Conservation (phyloP, 2,329 filamentous ascomycete species). For the Drechslerella dactyloides region DNA sequence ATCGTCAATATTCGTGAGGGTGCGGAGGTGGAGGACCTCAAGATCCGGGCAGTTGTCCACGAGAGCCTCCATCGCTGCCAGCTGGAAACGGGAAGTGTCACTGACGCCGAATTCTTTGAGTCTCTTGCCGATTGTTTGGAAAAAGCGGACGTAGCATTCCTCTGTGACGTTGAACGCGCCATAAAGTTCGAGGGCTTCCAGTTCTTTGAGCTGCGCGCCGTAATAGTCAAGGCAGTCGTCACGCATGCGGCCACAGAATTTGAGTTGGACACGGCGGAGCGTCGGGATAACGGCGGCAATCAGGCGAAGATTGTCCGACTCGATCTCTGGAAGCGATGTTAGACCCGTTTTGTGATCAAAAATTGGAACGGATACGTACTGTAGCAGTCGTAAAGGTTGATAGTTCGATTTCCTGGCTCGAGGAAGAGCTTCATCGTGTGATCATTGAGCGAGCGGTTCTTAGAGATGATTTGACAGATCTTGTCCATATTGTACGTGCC, state of each 20-base stretch:
- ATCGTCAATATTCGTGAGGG: conserved; percentile 51
- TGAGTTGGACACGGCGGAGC: conserved; percentile 52
- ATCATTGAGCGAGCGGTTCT: conserved; percentile 53
- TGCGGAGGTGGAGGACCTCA: conserved; percentile 50
- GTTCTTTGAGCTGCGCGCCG: conserved; percentile 50
- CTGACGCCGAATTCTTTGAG: conserved; percentile 51
- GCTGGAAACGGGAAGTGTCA: conserved; percentile 52
- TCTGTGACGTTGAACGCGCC: conserved; percentile 54
- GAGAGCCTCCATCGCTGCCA: conserved; percentile 51
- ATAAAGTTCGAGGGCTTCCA: conserved; percentile 52
- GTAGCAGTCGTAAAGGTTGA: conserved; percentile 54
- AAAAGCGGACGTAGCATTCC: conserved; percentile 52
- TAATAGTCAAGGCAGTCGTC: conserved; percentile 54
- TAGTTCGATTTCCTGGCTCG: conserved; percentile 49
- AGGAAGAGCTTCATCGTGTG: conserved; percentile 54
- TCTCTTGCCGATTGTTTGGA: conserved; percentile 47
- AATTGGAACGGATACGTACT: conserved; percentile 45
- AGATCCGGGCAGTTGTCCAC: conserved; percentile 54
- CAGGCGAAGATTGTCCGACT: conserved; percentile 49
- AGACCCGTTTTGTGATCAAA: neutral
- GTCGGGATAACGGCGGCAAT: conserved; percentile 53
- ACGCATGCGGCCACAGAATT: conserved; percentile 52
- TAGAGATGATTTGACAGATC: conserved; percentile 54
- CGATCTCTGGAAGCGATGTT: conserved; percentile 48
- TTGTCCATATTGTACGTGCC: conserved; percentile 53